Percentiles rank a stretch among this genome's conserved stretches.
phyloP scores from a whole-genome alignment of 371 early-diverging fungal genomes.

The Rhizopus stolonifer region DNA sequence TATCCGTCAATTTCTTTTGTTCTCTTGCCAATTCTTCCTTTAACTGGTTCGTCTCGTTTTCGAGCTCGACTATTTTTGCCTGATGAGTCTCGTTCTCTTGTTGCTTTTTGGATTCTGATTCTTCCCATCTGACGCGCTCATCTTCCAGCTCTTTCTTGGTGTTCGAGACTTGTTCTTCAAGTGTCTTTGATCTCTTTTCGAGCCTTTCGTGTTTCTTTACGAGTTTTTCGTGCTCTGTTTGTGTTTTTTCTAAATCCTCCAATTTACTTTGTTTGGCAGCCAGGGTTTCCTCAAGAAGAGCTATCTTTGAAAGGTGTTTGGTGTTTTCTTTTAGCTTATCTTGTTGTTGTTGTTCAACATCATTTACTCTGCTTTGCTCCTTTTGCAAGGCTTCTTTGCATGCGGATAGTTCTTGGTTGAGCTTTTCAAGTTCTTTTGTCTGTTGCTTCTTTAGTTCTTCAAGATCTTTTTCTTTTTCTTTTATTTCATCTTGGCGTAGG shows the following conservation, averaged over 20 bases:
- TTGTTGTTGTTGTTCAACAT: neutral
- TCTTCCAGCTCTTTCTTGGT: neutral
- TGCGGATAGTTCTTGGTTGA: too few species aligned
- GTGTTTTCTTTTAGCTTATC: neutral
- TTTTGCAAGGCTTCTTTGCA: too few species aligned
- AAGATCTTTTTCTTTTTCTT: neutral
- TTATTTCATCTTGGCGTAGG: neutral
- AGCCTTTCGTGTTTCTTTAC: too few species aligned
- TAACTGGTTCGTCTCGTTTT: neutral
- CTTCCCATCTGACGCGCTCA: neutral
- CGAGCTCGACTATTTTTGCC: neutral
- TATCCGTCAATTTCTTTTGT: neutral
- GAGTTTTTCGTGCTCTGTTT: neutral
- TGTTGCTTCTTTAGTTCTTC: too few species aligned
- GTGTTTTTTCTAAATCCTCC: neutral
- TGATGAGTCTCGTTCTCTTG: neutral
- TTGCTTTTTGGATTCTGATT: neutral
- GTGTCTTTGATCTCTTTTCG: neutral
- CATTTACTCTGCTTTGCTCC: too few species aligned
- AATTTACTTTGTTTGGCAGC: neutral
- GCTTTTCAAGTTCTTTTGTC: too few species aligned
- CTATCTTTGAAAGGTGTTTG: neutral
- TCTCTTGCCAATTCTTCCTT: constrained; percentile 5
- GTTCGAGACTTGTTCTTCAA: neutral
- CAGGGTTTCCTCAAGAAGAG: neutral